Percentiles rank a stretch among this genome's conserved stretches.
phyloP scores from a whole-genome alignment of 2,329 filamentous ascomycete genomes.

The Cytospora piceae region DNA sequence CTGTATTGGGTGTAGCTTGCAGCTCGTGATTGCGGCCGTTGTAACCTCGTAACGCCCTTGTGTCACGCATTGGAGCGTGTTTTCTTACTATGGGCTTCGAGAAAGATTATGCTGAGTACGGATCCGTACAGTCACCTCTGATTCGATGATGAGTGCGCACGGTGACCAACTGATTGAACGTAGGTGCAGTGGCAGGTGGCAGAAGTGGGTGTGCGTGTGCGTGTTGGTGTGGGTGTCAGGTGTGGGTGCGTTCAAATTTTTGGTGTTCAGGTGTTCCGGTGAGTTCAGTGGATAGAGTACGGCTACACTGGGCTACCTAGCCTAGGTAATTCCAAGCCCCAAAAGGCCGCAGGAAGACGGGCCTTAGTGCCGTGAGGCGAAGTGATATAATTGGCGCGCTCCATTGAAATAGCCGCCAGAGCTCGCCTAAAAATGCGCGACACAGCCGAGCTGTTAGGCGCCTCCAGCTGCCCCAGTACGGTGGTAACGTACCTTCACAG shows the following conservation, averaged over 20 bases:
- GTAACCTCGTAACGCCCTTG: slow-evolving; percentile 1
- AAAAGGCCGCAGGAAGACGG: neutral
- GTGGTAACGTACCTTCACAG: neutral
- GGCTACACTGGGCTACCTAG: too few relatives aligned
- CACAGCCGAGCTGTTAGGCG: neutral
- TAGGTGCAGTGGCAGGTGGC: too few relatives aligned
- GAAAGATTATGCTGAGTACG: neutral
- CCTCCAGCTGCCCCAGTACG: neutral
- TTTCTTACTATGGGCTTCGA: neutral
- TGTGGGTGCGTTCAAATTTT: neutral
- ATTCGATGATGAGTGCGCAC: neutral
- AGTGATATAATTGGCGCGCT: neutral
- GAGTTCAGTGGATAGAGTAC: neutral
- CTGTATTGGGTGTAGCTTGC: slow-evolving; percentile 11
- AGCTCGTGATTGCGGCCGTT: slow-evolving; percentile 4
- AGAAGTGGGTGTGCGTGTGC: too few relatives aligned
- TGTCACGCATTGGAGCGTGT: neutral
- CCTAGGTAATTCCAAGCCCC: neutral
- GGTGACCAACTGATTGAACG: neutral
- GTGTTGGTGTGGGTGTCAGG: neutral
- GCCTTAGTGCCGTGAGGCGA: neutral
- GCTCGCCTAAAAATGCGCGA: slow-evolving; percentile 1
- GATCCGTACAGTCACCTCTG: too few relatives aligned
- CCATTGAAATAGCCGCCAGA: neutral
- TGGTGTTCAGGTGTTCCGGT: neutral